These are phyloP conservation scores for Globisporangium echinulatum DNA, from an alignment of 352 stramenopile species.

Conservation along the genomic window DNA sequence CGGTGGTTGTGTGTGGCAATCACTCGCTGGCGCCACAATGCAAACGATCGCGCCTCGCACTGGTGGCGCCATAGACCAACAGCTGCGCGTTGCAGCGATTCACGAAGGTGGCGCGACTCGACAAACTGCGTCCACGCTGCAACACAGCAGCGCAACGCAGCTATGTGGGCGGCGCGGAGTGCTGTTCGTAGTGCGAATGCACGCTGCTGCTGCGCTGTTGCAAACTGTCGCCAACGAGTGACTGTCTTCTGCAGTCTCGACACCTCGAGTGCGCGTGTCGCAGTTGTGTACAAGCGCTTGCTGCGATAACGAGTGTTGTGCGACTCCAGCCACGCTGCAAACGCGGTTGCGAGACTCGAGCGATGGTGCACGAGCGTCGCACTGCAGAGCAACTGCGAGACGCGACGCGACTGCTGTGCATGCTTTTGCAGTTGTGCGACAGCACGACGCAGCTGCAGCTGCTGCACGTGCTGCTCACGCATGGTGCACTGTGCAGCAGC, in stretches of 20 bases:
- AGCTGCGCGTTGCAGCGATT: slow-evolving; percentile 4
- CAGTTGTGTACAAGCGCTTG: too few species aligned
- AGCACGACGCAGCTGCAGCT: not conserved
- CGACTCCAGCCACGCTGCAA: not conserved
- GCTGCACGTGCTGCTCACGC: not conserved
- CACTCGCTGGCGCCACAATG: slow-evolving; percentile 16
- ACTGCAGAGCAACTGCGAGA: not conserved
- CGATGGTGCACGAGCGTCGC: not conserved
- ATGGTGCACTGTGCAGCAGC: not conserved
- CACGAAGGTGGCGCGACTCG: slow-evolving; percentile 4
- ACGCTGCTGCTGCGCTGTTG: not conserved
- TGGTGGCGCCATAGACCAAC: slow-evolving; percentile 26
- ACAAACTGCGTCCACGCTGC: slow-evolving; percentile 26
- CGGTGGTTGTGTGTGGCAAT: too few species aligned
- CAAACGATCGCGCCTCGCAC: slow-evolving; percentile 27
- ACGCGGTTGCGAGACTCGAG: not conserved
- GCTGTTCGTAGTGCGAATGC: not conserved
- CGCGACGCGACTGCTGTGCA: not conserved
- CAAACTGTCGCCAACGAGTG: slow-evolving; percentile 16
- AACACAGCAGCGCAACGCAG: not conserved
- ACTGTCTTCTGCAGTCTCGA: slow-evolving; percentile 10
- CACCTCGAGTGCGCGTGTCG: not conserved
- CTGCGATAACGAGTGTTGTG: not conserved
- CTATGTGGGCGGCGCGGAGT: not conserved
- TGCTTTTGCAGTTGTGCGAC: not conserved